Conservation (phyloP, 2,329 filamentous ascomycete species). For the Claviceps arundinis region DNA sequence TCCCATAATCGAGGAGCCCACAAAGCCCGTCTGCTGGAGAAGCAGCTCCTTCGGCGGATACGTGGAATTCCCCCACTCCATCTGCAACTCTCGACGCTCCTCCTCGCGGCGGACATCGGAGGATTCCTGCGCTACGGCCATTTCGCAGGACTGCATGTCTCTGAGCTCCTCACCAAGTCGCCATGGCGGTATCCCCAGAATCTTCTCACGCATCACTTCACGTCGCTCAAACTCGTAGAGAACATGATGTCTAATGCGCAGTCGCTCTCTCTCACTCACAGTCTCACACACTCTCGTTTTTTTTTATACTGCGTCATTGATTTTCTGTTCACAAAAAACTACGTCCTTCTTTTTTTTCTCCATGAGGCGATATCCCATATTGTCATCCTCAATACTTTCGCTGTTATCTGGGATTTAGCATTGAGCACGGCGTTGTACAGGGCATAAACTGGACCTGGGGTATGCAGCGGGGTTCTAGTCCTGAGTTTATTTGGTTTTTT, state of each 20-base stretch:
- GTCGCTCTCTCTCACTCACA: not conserved
- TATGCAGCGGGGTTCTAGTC: too few species aligned
- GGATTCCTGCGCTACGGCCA: conserved; percentile 3
- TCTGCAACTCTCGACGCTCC: conserved; percentile 1
- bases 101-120: conserved; percentile 4
- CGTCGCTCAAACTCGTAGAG: conserved; percentile 2
- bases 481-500: too few species aligned
- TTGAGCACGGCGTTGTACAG: not conserved
- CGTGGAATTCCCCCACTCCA: not conserved
- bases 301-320: not conserved
- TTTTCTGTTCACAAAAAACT: not conserved
- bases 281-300: not conserved
- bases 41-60: not conserved
- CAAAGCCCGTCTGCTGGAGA: conserved; percentile 2
- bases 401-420: not conserved
- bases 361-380: not conserved
- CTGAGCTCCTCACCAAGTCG: conserved; percentile 6
- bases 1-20: not conserved
- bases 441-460: not conserved
- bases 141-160: conserved; percentile 5
- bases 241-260: not conserved
- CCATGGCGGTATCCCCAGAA: conserved; percentile 5
- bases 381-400: not conserved
- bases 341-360: not conserved
- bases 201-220: conserved; percentile 6